Base-by-base conservation (phyloP, 1,139 yeast genomes). In the Taphrina deformans region DNA sequence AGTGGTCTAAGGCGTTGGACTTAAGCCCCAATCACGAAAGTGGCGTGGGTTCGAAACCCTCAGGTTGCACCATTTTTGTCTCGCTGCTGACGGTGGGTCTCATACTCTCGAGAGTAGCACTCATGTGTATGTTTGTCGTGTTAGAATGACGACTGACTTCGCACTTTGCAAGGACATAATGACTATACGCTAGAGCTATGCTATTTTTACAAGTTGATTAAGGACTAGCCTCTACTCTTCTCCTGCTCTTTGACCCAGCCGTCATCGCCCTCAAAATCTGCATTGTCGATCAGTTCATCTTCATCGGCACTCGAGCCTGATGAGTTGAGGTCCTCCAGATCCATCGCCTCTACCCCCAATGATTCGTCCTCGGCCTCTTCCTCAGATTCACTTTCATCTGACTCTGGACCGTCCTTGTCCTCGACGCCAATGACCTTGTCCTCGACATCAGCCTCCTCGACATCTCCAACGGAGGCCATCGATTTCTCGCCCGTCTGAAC, bases 391-490 rank as follows among this genome's bases (percentile, higher is more conserved):
- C 41, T 31, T 21, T 55, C 61, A 29, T 45, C 61, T 27, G 51
- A 35, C 21, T 53, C 58, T n/a, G 58, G 58, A 24, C 58, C 58
- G 18, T 53, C 58, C 33, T 53, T 35, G 48, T 53, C 58, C 16
- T 27, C 41, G 26, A 53, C 48, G 4, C 58, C 58, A n/a, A 53
- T n/a, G 14, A 53, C 33, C 23, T 12, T 35, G 24, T 53, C 58
- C 40, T 53, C 55, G 12, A 48, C 35, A 21, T 21, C 27, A 7
- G 9, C 52, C 12, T 48, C 52, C n/a, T 51, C 55, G 10, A 5
- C 29, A 5, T 33, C 55, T 2, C 31, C 27, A 24, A 29, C 26
- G 5, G 12, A 10, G 9, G 27, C 14, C 3, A 21, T 16, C 14
- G 35, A 2, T 14, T 18, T n/a, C 2, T 29, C 55, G 16, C 12